Evolutionary conservation across 495 filamentous ascomycete species (phyloP).

Genomic region (Hamigera avellanea): DNA sequence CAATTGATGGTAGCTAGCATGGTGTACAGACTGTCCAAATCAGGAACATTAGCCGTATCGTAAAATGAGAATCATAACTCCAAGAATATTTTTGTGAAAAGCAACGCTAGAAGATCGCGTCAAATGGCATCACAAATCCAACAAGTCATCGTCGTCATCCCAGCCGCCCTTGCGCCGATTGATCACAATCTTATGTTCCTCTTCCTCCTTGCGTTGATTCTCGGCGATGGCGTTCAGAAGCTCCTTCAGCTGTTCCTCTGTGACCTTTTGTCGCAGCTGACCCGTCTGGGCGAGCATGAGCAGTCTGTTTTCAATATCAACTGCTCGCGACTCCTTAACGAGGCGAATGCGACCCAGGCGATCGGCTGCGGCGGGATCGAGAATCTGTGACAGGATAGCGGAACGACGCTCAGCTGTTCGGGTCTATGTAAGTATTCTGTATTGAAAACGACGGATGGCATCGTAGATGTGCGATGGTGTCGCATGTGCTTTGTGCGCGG

Average conservation of each 20-base stretch:
- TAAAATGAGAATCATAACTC: no score
- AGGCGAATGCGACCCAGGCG: slow-evolving; percentile 88
- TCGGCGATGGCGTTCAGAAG: slow-evolving; percentile 74
- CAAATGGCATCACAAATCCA: slow-evolving; percentile 39
- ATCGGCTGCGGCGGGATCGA: slow-evolving; percentile 86
- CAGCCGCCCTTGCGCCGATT: slow-evolving; percentile 71
- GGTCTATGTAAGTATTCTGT: neutral
- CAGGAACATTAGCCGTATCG: no score
- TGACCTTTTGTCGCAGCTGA: slow-evolving; percentile 78
- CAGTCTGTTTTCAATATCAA: slow-evolving; percentile 82
- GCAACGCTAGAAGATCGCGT: no score
- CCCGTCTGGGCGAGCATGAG: slow-evolving; percentile 83
- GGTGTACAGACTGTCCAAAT: no score
- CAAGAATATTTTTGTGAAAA: no score
- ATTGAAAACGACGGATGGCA: neutral
- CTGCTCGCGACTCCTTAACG: slow-evolving; percentile 85
- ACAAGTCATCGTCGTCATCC: slow-evolving; percentile 75
- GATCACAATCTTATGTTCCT: slow-evolving; percentile 75
- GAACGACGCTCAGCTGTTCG: slow-evolving; percentile 40
- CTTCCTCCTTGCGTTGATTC: slow-evolving; percentile 43
- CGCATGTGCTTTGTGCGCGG: neutral
- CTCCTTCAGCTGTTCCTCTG: slow-evolving; percentile 87
- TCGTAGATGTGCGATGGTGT: no score
- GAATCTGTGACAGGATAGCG: slow-evolving; percentile 79
- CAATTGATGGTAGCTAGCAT: no score